Percentiles rank a stretch among this genome's conserved stretches.
phyloP scores from a whole-genome alignment of 164 flowering plant genomes.

The Platanus orientalis region DNA sequence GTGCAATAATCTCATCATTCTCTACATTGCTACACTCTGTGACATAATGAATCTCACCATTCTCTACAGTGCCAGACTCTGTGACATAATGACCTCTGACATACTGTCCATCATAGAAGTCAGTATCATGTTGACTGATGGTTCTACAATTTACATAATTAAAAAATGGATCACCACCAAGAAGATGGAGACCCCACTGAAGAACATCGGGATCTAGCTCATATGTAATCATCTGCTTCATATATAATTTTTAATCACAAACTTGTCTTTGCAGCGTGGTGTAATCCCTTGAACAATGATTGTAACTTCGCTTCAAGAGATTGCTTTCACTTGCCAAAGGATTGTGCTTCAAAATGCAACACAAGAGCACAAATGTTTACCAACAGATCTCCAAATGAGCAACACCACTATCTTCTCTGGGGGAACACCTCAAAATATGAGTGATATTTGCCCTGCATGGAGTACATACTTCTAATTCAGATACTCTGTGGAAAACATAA shows the following conservation, averaged over 20 bases:
- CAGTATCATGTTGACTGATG: slow-evolving; percentile 28
- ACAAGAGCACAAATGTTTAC: too few species aligned
- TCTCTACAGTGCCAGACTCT: too few species aligned
- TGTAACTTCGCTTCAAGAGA: background rate
- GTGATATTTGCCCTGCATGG: background rate
- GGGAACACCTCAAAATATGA: too few species aligned
- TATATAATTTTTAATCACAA: background rate
- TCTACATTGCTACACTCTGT: slow-evolving; percentile 31
- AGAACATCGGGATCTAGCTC: slow-evolving; percentile 81
- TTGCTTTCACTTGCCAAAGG: background rate
- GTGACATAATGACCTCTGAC: too few species aligned
- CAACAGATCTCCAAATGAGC: background rate
- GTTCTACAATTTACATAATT: slow-evolving; percentile 41
- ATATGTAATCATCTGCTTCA: slow-evolving; percentile 27
- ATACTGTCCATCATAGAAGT: slow-evolving; percentile 30
- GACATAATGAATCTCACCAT: slow-evolving; percentile 29
- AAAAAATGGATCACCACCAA: slow-evolving; percentile 47
- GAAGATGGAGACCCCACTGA: slow-evolving; percentile 74
- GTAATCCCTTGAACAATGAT: background rate
- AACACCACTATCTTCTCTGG: too few species aligned
- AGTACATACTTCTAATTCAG: background rate
- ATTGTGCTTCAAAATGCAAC: too few species aligned
- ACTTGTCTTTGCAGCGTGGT: background rate
- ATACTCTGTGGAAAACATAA: too few species aligned
- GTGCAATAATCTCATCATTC: slow-evolving; percentile 62